Conservation (phyloP, 805 yeast genomes). For the Cyberlindnera sargentensis region DNA sequence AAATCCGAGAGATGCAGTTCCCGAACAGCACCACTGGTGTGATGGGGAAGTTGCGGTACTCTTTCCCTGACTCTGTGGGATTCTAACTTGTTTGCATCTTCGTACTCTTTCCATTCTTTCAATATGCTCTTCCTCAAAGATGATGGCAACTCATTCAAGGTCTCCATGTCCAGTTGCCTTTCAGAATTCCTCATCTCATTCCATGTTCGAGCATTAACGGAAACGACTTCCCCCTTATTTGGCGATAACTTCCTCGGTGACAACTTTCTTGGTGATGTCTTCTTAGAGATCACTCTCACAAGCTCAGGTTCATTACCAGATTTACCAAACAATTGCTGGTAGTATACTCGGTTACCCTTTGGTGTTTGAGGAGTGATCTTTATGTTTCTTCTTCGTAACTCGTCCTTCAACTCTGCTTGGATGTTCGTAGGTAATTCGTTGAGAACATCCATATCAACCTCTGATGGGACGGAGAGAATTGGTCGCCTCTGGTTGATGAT, state of each 20-base stretch:
- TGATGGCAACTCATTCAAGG: constrained; percentile 20
- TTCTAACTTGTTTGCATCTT: constrained; percentile 8
- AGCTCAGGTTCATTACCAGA: constrained; percentile 8
- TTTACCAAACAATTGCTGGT: constrained; percentile 18
- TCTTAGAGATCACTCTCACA: constrained; percentile 11
- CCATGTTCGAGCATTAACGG: not conserved
- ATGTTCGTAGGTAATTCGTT: constrained; percentile 59
- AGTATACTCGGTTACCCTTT: constrained; percentile 13
- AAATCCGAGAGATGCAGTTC: constrained; percentile 9
- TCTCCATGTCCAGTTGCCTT: constrained; percentile 11
- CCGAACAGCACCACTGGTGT: not conserved
- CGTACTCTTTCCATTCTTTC: constrained; percentile 16
- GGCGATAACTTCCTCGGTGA: constrained; percentile 14
- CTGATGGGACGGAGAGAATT: constrained; percentile 18
- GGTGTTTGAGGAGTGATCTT: constrained; percentile 17
- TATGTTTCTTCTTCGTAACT: constrained; percentile 37
- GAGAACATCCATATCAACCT: constrained; percentile 63
- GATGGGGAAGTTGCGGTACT: not conserved
- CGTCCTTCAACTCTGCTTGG: constrained; percentile 50
- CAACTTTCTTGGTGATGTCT: not conserved
- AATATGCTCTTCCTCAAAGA: constrained; percentile 13
- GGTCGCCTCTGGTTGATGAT: constrained; percentile 16
- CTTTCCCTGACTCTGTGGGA: constrained; percentile 9
- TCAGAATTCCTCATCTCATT: too few relatives aligned
- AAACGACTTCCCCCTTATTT: not conserved